Base-by-base conservation (phyloP, 805 yeast genomes). In the Teunomyces stri region DNA sequence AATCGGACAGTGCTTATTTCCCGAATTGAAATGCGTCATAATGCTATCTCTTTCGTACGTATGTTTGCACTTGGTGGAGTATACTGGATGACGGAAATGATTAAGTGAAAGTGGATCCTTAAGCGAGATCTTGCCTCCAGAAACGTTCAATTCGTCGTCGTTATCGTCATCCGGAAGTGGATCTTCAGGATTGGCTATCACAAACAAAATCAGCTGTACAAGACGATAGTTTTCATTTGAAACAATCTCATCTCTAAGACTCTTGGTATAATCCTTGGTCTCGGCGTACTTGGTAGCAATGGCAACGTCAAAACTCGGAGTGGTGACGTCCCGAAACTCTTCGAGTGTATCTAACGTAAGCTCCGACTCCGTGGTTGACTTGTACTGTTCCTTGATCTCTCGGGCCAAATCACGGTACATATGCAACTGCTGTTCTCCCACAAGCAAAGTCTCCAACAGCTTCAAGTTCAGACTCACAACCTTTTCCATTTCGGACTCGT, bases 81-180 rank as follows among this genome's bases (percentile, higher is more conserved):
- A 75, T 55, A 79, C 69, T 0, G 95, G 94, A 3, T 65, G 65
- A 18, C 62, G 68, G 61, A 79, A 84, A 37, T 69, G 61, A 44
- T 74, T 69, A 48, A 77, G 58, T 0, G 90, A 79, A 11, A 87
- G 70, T 0, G 92, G 92, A 59, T 91, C 89, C 21, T 70, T 75
- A 48, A 87, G 59, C 41, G 83, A 81, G n/a, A 87, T 69, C 31
- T 68, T 78, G 33, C 94, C 94, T 47, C 94, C 95, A 7, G 79
- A 81, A 5, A 87, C 76, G 36, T 75, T 79, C 28, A 87, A 40
- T 18, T 84, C 92, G 18, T 83, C 88, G 33, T 79, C 84, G 11
- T 73, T 82, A 0, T 56, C 61, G 1, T 60, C 65, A 12, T 70
- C 76, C 0, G 89, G 88, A 15, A 86, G 56, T 5, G 87, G 84